Evolutionary conservation across 345 rosid species (phyloP).

Genomic region (Linum usitatissimum): DNA sequence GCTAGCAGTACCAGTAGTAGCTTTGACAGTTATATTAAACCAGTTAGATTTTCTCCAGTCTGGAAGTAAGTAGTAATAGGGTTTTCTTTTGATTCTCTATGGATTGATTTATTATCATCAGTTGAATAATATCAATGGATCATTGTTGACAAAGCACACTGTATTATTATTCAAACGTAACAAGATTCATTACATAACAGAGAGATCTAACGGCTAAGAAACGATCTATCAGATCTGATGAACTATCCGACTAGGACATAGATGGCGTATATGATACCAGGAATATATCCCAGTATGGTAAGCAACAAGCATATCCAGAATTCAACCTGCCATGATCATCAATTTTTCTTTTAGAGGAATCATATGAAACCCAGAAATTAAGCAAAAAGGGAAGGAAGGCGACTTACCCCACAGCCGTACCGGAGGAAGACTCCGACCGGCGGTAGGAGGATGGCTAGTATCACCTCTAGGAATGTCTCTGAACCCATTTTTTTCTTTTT

Average conservation of each 20-base stretch:
- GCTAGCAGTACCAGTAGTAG: neutral
- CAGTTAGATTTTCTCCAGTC: neutral
- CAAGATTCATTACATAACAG: too few species aligned
- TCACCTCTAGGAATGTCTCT: slow-evolving; percentile 69
- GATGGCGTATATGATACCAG: slow-evolving; percentile 80
- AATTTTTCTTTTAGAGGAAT: neutral
- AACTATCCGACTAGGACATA: slow-evolving; percentile 63
- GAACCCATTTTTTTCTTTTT: slow-evolving; percentile 41
- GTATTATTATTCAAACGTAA: too few species aligned
- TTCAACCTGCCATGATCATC: slow-evolving; percentile 43
- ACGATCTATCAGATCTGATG: neutral
- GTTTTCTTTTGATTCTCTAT: too few species aligned
- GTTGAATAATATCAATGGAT: too few species aligned
- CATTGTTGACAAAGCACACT: too few species aligned
- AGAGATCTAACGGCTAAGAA: too few species aligned
- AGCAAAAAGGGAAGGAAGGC: too few species aligned
- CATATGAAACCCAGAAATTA: too few species aligned
- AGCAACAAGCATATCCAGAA: slow-evolving; percentile 82
- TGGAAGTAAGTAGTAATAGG: neutral
- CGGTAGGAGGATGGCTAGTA: slow-evolving; percentile 76
- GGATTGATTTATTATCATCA: too few species aligned
- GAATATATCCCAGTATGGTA: slow-evolving; percentile 65
- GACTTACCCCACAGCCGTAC: slow-evolving; percentile 71
- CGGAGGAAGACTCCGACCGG: slow-evolving; percentile 96
- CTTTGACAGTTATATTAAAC: neutral